A percentile compares a stretch with the other conserved stretches of the same genome.
Evolutionary conservation across 257 asterid species (phyloP).

Genomic region (Euphrasia confusa): DNA sequence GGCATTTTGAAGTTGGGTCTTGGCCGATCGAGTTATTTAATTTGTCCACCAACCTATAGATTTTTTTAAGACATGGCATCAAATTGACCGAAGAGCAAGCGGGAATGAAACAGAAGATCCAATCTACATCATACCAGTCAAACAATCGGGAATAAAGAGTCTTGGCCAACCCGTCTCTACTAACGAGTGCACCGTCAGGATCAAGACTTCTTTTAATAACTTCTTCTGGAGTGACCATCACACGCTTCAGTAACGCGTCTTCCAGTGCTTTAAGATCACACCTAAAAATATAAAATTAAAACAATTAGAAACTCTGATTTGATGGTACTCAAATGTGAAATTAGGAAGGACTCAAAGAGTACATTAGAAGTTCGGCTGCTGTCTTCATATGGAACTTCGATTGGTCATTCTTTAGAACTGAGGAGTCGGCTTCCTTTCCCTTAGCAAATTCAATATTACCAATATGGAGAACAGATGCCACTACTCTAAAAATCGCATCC

Average conservation of each 20-base stretch:
- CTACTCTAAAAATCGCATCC: constrained; percentile 91
- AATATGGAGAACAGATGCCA: constrained; percentile 82
- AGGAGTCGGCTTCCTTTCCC: constrained; percentile 71
- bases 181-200: constrained; percentile 71
- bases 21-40: constrained; percentile 88
- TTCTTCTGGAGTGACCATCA: constrained; percentile 95
- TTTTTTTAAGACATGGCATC: constrained; percentile 22
- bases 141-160: constrained; percentile 81
- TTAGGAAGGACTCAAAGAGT: constrained; percentile 19
- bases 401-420: constrained; percentile 71
- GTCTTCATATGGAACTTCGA: constrained; percentile 75
- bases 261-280: constrained; percentile 63
- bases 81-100: constrained; percentile 13
- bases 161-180: constrained; percentile 92
- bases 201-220: constrained; percentile 93
- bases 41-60: constrained; percentile 89
- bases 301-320: constrained; percentile 22
- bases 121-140: constrained; percentile 48
- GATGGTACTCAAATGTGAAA: constrained; percentile 6
- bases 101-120: constrained; percentile 8
- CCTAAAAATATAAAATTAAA: constrained; percentile 36
- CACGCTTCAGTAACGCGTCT: constrained; percentile 86
- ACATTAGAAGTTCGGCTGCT: constrained; percentile 79
- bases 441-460: constrained; percentile 77
- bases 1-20: constrained; percentile 69